Base-by-base conservation (phyloP, 2,329 filamentous ascomycete species). In the Penicillium sp. region DNA sequence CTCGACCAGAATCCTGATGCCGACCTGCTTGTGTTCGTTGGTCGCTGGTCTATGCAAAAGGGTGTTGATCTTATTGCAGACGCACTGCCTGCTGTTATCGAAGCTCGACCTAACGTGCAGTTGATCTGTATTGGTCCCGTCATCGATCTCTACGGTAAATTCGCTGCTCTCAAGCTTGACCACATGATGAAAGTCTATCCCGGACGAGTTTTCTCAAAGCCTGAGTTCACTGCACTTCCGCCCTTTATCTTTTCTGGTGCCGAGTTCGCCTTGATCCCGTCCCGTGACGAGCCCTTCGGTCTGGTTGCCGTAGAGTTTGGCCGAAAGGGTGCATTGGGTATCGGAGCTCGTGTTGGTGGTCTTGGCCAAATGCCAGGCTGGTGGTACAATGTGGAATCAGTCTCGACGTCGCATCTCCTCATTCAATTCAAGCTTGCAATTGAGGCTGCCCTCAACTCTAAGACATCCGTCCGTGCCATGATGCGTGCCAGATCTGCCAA, bases 301-400 rank as follows among this genome's bases (percentile, higher is more conserved):
- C 70, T 85, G 38, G 82, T 85, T 9, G 82, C 82, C 21, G 82
- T 85, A 43, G 82, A 85, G 57, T 85, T 84, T 56, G 82, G 82
- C 51, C 74, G 82, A 34, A 84, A 84, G 65, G 82, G 82, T 59
- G 82, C 82, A 10, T 71, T 85, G 31, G 82, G 82, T 64, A 80
- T 85, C 49, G 82, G 82, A 46, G 79, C 81, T 17, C 74, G 81
- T 49, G 82, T 85, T 39, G 82, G 82, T 60, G 82, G 82, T 53
- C 71, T 85, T 28, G 81, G 82, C 31, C 79, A 83, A 61, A 84
- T 85, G 81, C 82, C 82, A 15, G 82, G 82, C 31, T 84, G 81
- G 77, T 85, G 82, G 82, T 85, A 79, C 63, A 84, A 82, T 0
- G 78, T 85, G 52, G 82, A 85, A 64, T 83, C 79, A 0, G 80